Evolutionary conservation across 306 rosid species (phyloP), one percentile per base, ranked within the genome.

Genomic region (Rosa multiflora): DNA sequence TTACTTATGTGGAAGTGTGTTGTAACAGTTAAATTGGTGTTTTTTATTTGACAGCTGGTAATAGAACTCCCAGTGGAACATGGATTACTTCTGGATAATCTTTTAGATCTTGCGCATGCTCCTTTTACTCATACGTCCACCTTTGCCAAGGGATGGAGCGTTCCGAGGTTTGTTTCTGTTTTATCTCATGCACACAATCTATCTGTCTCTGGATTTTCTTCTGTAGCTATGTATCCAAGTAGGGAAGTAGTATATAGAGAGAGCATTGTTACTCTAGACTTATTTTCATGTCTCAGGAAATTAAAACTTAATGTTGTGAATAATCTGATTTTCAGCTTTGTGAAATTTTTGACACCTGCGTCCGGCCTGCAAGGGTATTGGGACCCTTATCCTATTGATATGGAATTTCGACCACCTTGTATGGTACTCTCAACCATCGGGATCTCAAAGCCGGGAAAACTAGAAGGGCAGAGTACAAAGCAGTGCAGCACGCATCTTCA

Each of bases 41-140:
- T 48, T 75, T 32, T 85, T 53, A 14, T 70, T 21, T 70, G 63
- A 73, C 91, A 93, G 97, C 90, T 93, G 56, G 89, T 95, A 76
- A 93, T 93, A 86, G 97, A 95, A 49, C 95, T 95, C 84, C 98
- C 98, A 4, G 85, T 93, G 17, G 96, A 95, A 82, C 98, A 96
- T 83, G 99, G 99, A 8, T 81, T 96, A 82, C 98, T 96, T 80
- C 86, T 96, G 70, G 99, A 96, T 84, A 96, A 93, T 82, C 99
- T 96, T 79, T 85, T 96, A 86, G 99, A 96, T 90, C 99, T 96
- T 80, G 98, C 97, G 4, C 99, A 96, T 77, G 99, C 99, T 63
- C 98, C 99, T 47, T 96, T 96, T 81, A 96, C 99, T 75, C 99
- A 96, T 81, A 96, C 99, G 29, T 96, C 99, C 70, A 96, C 99